Base-by-base conservation (phyloP, 345 rosid genomes). In the Eucalyptus grandis region DNA sequence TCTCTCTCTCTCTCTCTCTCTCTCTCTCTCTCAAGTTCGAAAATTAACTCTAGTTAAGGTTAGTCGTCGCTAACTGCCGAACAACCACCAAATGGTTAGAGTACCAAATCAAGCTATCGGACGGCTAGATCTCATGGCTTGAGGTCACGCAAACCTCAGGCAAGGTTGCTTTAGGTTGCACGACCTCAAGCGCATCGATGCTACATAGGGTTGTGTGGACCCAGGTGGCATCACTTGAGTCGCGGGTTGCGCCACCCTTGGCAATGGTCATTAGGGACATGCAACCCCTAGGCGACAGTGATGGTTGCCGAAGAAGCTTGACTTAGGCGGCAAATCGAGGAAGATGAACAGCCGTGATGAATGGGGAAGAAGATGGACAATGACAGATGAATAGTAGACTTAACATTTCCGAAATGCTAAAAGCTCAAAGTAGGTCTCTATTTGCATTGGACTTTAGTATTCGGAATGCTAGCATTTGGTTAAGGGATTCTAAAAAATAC, bases 251-350 rank as follows among this genome's bases (percentile, higher is more conserved):
- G 4, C 54, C 4, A 51, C 54, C 54, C 54, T 4, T 17, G 0
- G 22, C 9, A 51, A 0, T 51, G 54, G 22, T 51, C 54, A 51
- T 51, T 7, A 0, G 22, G 0, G 54, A 51, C 1, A 1, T 21
- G 7, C 4, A 1, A 51, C 22, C 54, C 54, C 54, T 51, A 51
- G 22, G 22, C 2, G 9, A 7, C 0, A 2, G 2, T 51, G 54
- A 51, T 0, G 0, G 1, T 51, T 51, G 54, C 1, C 22, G 0
- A 0, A 17, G 1, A 51, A 51, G 54, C 54, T 51, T 1, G 0
- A 51, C 2, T 51, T 17, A 51, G 54, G 54, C 22, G 0, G 0
- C 9, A 51, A 9, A 51, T 51, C 9, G 0, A 17, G 22, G 54
- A 51, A 51, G 54, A 51, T 1, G 2, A 51, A 51, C 22, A 51